Conservation (phyloP, 2,329 filamentous ascomycete genomes). For the Thelonectria blattea region DNA sequence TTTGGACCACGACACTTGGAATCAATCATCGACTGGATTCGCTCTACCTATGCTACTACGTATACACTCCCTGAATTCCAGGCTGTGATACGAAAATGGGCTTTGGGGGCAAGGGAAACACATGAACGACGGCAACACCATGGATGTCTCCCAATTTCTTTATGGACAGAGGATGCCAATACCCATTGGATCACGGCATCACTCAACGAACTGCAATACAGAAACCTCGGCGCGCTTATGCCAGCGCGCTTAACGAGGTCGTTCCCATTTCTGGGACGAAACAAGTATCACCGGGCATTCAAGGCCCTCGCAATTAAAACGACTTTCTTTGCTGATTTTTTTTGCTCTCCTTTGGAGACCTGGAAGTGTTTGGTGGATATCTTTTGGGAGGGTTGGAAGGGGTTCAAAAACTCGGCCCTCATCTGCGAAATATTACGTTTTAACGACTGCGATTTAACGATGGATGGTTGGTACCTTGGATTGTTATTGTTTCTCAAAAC, state of each 20-base stretch:
- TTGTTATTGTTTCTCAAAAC: neutral
- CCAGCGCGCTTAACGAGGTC: neutral
- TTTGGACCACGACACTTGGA: neutral
- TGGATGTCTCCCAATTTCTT: neutral
- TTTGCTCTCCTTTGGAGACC: neutral
- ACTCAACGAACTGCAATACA: neutral
- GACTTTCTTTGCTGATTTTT: neutral
- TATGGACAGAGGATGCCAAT: neutral
- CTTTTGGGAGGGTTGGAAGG: neutral
- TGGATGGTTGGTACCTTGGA: neutral
- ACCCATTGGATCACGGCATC: neutral
- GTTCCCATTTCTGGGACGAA: neutral
- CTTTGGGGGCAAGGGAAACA: neutral
- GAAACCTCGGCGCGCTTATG: neutral
- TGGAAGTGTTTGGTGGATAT: no score
- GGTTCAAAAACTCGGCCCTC: neutral
- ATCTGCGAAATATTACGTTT: neutral
- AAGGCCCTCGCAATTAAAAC: neutral
- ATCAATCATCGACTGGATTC: neutral
- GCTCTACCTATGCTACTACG: neutral
- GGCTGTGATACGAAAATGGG: neutral
- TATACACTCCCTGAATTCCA: neutral
- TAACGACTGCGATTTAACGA: neutral
- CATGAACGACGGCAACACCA: neutral
- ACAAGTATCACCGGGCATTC: neutral